Percentiles rank a stretch among this genome's conserved stretches.
phyloP scores from a whole-genome alignment of 2,329 filamentous ascomycete genomes.

The Fusarium austroafricanum region DNA sequence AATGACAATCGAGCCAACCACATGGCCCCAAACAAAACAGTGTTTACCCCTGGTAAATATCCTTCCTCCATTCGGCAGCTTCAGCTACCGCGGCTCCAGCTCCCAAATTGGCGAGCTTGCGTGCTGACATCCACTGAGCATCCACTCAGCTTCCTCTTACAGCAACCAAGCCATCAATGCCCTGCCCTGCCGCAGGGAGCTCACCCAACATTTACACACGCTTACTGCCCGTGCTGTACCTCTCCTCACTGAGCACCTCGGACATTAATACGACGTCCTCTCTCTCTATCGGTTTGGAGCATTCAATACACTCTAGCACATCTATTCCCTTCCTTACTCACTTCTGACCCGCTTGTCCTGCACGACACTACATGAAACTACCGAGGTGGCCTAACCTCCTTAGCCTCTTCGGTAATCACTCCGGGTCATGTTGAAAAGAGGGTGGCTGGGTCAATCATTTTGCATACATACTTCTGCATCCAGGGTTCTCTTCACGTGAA shows the following conservation, averaged over 20 bases:
- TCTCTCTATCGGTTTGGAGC: background rate
- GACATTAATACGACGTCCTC: background rate
- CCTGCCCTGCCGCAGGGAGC: background rate
- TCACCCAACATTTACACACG: background rate
- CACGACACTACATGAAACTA: slow-evolving; percentile 34
- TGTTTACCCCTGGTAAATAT: slow-evolving; percentile 37
- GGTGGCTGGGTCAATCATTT: slow-evolving; percentile 33
- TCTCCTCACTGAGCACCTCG: background rate
- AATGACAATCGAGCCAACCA: slow-evolving; percentile 31
- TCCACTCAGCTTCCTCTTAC: slow-evolving; percentile 30
- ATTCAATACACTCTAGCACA: background rate
- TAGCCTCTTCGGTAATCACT: slow-evolving; percentile 38
- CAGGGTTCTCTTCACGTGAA: slow-evolving; percentile 39
- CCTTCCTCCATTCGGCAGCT: slow-evolving; percentile 25
- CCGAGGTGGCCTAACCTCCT: slow-evolving; percentile 25
- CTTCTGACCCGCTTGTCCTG: slow-evolving; percentile 14
- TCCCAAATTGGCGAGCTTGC: slow-evolving; percentile 29
- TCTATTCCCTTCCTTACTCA: background rate
- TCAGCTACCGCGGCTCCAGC: slow-evolving; percentile 32
- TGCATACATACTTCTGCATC: background rate
- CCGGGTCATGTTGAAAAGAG: slow-evolving; percentile 31
- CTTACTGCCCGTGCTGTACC: too few species aligned
- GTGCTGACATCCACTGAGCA: slow-evolving; percentile 23
- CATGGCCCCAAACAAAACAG: background rate
- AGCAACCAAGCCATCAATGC: slow-evolving; percentile 8